Percentiles rank a stretch among this genome's conserved stretches.
Evolutionary conservation across 164 flowering plant species (phyloP).

Genomic region (Umbilicus rupestris): DNA sequence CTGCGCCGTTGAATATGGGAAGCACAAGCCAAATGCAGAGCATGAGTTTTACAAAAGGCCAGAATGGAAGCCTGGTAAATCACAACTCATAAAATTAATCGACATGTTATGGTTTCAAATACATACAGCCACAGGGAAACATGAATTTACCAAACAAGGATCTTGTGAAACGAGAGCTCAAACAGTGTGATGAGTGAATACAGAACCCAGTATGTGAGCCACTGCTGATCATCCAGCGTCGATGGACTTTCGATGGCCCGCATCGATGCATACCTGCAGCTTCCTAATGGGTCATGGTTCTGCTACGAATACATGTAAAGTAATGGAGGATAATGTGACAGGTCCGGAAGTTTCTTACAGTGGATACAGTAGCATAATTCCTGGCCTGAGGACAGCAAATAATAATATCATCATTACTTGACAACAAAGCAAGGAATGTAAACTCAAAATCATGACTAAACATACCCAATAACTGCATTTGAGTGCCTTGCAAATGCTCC

Average conservation of each 20-base stretch:
- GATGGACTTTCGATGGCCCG: slow-evolving; percentile 86
- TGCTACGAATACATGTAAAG: no score
- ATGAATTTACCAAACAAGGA: slow-evolving; percentile 55
- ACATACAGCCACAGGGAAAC: neutral
- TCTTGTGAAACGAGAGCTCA: slow-evolving; percentile 66
- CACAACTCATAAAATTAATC: no score
- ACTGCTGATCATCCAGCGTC: slow-evolving; percentile 74
- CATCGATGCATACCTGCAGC: slow-evolving; percentile 68
- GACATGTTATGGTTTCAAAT: neutral
- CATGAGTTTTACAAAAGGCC: slow-evolving; percentile 69
- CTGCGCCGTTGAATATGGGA: slow-evolving; percentile 85
- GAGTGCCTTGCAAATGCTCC: slow-evolving; percentile 3
- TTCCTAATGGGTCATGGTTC: neutral
- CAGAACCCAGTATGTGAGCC: slow-evolving; percentile 91
- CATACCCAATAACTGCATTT: neutral
- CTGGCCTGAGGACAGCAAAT: slow-evolving; percentile 47
- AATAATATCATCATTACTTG: neutral
- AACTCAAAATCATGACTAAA: neutral
- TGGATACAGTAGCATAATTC: slow-evolving; percentile 76
- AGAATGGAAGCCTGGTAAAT: slow-evolving; percentile 60
- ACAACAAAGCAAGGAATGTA: neutral
- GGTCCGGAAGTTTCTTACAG: slow-evolving; percentile 39
- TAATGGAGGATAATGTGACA: neutral
- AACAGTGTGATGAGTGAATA: slow-evolving; percentile 76
- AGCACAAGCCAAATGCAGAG: slow-evolving; percentile 79